A percentile compares a stretch with the other conserved stretches of the same genome.
These are phyloP conservation scores for Ogataea paraovalis DNA, from an alignment of 805 yeast genomes.

Conservation along the genomic window DNA sequence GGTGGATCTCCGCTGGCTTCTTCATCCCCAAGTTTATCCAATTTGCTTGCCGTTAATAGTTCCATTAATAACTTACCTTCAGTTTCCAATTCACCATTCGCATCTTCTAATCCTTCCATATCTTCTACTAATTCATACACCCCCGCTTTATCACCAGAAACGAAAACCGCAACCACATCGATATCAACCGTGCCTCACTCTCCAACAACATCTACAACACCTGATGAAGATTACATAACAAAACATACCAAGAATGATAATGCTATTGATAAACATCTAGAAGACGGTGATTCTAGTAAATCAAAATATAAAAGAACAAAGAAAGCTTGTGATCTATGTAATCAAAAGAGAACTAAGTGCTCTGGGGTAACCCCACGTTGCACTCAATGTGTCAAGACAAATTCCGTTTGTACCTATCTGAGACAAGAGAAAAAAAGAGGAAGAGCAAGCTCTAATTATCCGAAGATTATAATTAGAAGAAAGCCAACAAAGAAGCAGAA, in stretches of 20 bases:
- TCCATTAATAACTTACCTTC: neutral
- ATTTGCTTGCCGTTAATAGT: neutral
- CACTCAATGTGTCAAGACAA: conserved; percentile 34
- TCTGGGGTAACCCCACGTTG: conserved; percentile 43
- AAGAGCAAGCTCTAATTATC: conserved; percentile 40
- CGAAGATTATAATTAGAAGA: conserved; percentile 29
- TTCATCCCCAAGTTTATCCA: neutral
- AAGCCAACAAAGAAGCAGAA: conserved; percentile 21
- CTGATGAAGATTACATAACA: neutral
- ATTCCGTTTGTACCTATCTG: conserved; percentile 36
- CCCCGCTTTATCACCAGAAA: neutral
- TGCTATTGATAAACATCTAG: neutral
- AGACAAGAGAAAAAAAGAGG: conserved; percentile 44
- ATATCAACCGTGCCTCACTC: neutral
- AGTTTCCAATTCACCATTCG: neutral
- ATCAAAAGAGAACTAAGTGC: conserved; percentile 43
- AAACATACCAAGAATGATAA: neutral
- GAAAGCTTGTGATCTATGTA: conserved; percentile 47
- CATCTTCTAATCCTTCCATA: neutral
- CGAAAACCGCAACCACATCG: neutral
- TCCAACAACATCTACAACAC: neutral
- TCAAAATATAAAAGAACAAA: conserved; percentile 20
- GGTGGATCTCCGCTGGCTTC: neutral
- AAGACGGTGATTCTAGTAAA: neutral
- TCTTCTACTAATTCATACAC: neutral